Percentiles rank a stretch among this genome's conserved stretches.
These are phyloP conservation scores for Chaetoceros tenuissimus DNA, from an alignment of 108 stramenopile species.

Conservation along the genomic window DNA sequence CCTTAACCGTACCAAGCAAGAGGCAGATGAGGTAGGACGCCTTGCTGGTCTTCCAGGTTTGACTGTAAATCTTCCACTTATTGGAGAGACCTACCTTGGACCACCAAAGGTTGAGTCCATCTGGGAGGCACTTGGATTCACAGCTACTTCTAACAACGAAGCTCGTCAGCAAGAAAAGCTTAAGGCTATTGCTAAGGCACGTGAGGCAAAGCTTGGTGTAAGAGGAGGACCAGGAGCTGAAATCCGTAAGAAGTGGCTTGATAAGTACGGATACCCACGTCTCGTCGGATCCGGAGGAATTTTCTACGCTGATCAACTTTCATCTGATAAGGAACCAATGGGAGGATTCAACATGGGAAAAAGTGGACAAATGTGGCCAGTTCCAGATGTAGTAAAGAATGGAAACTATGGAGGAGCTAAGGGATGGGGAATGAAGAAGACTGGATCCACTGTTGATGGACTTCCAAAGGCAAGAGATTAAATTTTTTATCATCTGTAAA, in stretches of 20 bases:
- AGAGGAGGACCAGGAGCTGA: slow-evolving; percentile 54
- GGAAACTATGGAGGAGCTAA: slow-evolving; percentile 76
- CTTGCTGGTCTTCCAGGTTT: slow-evolving; percentile 60
- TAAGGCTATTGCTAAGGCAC: slow-evolving; percentile 78
- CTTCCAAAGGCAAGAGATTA: slow-evolving; percentile 38
- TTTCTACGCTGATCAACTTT: slow-evolving; percentile 84
- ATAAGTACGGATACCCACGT: slow-evolving; percentile 86
- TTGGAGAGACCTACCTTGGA: slow-evolving; percentile 81
- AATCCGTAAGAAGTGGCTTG: slow-evolving; percentile 70
- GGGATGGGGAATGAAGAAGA: slow-evolving; percentile 91
- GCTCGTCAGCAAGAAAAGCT: slow-evolving; percentile 79
- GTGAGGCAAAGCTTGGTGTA: slow-evolving; percentile 52
- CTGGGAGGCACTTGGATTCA: slow-evolving; percentile 87
- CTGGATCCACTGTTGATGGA: slow-evolving; percentile 66
- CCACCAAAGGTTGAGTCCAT: slow-evolving; percentile 76
- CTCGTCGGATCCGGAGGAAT: slow-evolving; percentile 83
- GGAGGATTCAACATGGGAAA: slow-evolving; percentile 92
- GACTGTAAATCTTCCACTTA: slow-evolving; percentile 71
- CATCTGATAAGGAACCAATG: slow-evolving; percentile 76
- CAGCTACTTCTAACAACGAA: slow-evolving; percentile 84
- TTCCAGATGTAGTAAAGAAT: slow-evolving; percentile 58
- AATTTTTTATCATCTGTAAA: no score
- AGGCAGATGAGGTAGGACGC: slow-evolving; percentile 61
- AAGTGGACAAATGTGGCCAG: slow-evolving; percentile 76
- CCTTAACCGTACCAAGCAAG: slow-evolving; percentile 74